Percentiles rank a stretch among this genome's conserved stretches.
Conservation (phyloP, 768 basidiomycete genomes). For the Mycena galopus region DNA sequence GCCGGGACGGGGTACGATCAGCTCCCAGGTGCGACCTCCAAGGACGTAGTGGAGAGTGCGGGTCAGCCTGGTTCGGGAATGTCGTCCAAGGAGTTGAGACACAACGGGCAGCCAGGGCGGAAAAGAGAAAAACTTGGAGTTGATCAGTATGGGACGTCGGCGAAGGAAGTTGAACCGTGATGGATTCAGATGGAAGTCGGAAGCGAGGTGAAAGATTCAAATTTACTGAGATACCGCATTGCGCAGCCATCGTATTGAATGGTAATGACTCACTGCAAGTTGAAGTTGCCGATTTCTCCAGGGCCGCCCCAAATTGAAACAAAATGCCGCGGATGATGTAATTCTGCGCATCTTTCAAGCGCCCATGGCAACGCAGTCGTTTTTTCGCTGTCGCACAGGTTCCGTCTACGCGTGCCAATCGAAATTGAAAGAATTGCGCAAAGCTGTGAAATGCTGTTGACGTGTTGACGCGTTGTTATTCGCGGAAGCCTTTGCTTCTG, state of each 20-base stretch:
- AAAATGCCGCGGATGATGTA: no score
- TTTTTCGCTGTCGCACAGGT: no score
- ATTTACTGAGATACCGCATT: no score
- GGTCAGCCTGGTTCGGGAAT: conserved; percentile 33
- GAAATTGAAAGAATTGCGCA: neutral
- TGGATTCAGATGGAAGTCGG: no score
- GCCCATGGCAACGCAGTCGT: no score
- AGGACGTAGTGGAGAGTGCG: conserved; percentile 20
- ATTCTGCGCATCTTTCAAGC: no score
- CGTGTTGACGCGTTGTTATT: conserved; percentile 9
- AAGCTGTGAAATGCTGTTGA: neutral
- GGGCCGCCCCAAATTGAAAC: no score
- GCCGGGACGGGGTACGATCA: neutral
- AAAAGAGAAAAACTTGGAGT: conserved; percentile 46
- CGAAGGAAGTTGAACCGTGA: conserved; percentile 10
- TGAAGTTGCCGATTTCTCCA: no score
- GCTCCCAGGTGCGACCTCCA: conserved; percentile 28
- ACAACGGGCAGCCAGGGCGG: conserved; percentile 45
- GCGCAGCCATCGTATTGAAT: no score
- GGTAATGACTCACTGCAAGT: no score
- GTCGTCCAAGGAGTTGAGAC: conserved; percentile 37
- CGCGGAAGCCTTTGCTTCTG: neutral
- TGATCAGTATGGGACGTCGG: neutral
- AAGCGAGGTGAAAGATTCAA: no score
- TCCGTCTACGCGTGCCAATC: no score